Evolutionary conservation across 345 rosid genomes (phyloP).

Genomic region (Laguncularia racemosa): DNA sequence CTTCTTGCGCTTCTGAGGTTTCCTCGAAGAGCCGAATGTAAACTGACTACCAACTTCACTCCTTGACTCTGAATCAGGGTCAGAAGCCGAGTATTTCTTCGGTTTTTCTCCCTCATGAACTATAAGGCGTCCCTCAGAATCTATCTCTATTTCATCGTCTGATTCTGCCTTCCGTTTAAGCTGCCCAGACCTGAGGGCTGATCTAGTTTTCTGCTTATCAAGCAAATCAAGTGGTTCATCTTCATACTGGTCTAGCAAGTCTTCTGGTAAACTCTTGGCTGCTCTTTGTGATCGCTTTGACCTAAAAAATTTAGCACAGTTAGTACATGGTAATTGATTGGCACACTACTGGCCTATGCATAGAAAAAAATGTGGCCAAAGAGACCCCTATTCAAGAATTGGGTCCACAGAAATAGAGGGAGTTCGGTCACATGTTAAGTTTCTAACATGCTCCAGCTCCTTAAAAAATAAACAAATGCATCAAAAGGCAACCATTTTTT

Average conservation of each 20-base stretch:
- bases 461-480: no score
- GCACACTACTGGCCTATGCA: no score
- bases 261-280: conserved; percentile 71
- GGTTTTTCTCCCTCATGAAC: conserved; percentile 45
- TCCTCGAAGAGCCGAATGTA: conserved; percentile 42
- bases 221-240: conserved; percentile 93
- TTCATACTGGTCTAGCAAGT: conserved; percentile 53
- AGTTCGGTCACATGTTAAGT: no score
- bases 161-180: conserved; percentile 58
- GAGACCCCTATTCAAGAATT: no score
- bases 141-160: conserved; percentile 78
- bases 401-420: no score
- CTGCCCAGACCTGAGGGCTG: conserved; percentile 49
- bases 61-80: conserved; percentile 43
- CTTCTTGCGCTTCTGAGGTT: conserved; percentile 57
- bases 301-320: conserved; percentile 23
- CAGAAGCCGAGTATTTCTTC: conserved; percentile 35
- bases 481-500: no score
- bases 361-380: no score
- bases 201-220: conserved; percentile 67
- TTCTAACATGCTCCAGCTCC: no score
- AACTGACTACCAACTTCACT: conserved; percentile 46
- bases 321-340: background rate
- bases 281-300: conserved; percentile 39
- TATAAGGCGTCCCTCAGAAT: conserved; percentile 70